Evolutionary conservation across 179 eudicot genomes (phyloP).

Genomic region (Silene noctiflora): DNA sequence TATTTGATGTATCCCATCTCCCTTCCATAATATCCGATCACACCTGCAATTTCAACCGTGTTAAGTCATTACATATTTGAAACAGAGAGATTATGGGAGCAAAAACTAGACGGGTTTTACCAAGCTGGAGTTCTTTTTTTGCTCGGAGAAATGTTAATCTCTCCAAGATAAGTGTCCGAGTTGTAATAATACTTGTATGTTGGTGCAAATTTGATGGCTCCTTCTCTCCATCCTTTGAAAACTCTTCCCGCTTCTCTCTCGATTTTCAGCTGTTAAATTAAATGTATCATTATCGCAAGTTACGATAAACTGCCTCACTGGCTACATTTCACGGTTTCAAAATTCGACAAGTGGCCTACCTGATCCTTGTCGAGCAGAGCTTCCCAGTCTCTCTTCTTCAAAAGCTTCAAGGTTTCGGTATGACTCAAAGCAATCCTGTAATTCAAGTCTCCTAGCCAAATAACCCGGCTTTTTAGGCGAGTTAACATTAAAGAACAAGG

Average conservation of each 20-base stretch:
- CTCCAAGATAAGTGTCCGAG: slow-evolving; percentile 66
- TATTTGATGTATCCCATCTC: slow-evolving; percentile 58
- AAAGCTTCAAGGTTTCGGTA: slow-evolving; percentile 50
- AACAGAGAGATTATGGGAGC: no score
- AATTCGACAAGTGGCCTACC: slow-evolving; percentile 32
- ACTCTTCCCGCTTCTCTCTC: slow-evolving; percentile 69
- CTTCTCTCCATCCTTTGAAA: slow-evolving; percentile 82
- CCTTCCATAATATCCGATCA: slow-evolving; percentile 78
- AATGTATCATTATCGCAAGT: no score
- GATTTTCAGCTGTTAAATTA: slow-evolving; percentile 51
- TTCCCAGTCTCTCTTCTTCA: slow-evolving; percentile 68
- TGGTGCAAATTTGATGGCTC: slow-evolving; percentile 72
- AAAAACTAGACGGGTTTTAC: slow-evolving; percentile 24
- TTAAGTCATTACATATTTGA: no score
- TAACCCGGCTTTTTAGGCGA: slow-evolving; percentile 39
- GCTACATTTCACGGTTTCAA: no score
- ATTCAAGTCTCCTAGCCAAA: slow-evolving; percentile 90
- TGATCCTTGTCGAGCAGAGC: slow-evolving; percentile 74
- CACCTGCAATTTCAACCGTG: slow-evolving; percentile 49
- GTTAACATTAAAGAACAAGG: background rate
- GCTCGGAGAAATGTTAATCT: slow-evolving; percentile 41
- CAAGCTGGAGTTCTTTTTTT: slow-evolving; percentile 87
- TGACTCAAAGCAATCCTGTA: slow-evolving; percentile 71
- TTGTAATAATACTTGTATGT: slow-evolving; percentile 74
- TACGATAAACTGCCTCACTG: no score